phyloP scores from a whole-genome alignment of 2,329 filamentous ascomycete genomes.

The Pseudocercospora cruenta region DNA sequence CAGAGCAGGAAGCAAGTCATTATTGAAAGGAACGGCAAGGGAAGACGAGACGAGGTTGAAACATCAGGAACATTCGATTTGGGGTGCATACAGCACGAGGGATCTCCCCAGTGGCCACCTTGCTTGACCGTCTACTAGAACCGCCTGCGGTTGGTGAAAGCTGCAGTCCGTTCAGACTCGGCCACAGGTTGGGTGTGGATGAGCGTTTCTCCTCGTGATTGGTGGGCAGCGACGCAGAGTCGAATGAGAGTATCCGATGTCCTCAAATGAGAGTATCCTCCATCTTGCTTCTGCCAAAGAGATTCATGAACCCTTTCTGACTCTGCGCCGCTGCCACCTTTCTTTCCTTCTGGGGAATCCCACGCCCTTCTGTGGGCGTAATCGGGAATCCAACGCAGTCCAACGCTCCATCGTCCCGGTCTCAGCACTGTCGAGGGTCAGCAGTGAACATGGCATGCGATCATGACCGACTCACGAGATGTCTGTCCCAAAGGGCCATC shows the following conservation, averaged over 20 bases:
- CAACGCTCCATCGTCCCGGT: not conserved
- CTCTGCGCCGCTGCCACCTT: not conserved
- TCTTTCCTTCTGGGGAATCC: not conserved
- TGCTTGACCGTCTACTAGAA: constrained; percentile 40
- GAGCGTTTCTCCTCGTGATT: constrained; percentile 30
- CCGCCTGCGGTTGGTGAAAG: constrained; percentile 30
- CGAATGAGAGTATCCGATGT: not conserved
- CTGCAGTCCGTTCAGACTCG: constrained; percentile 21
- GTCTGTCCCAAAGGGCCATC: too few species aligned
- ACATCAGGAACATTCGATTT: too few species aligned
- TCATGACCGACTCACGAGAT: too few species aligned
- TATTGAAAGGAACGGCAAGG: too few species aligned
- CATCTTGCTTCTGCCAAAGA: not conserved
- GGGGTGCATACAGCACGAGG: not conserved
- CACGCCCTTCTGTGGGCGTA: too few species aligned
- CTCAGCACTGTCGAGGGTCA: too few species aligned
- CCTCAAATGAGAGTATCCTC: not conserved
- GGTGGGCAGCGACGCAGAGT: not conserved
- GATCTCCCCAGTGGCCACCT: constrained; percentile 14
- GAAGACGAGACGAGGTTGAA: too few species aligned
- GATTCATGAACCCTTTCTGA: not conserved
- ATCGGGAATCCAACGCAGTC: not conserved
- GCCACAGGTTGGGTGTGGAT: constrained; percentile 31
- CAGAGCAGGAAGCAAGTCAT: too few species aligned
- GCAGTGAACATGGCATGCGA: too few species aligned